Evolutionary conservation across 345 rosid species (phyloP).

Genomic region (Eucalyptus erythrocorys): DNA sequence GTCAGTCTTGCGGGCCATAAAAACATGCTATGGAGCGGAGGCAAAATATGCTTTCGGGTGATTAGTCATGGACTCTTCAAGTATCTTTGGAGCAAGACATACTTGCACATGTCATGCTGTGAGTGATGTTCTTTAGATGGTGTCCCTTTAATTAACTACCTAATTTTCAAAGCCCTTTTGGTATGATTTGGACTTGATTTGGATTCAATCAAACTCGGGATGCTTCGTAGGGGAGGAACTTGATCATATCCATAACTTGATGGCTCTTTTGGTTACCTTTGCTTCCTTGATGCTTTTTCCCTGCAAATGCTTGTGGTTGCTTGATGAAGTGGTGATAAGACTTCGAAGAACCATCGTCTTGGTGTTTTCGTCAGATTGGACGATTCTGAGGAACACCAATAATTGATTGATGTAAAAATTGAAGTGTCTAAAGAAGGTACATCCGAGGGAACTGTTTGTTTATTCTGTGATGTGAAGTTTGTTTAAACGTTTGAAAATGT

Average conservation of each 20-base stretch:
- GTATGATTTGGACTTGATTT: not conserved
- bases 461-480: not conserved
- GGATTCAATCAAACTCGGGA: not conserved
- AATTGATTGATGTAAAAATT: not conserved
- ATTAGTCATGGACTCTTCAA: not conserved
- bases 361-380: not conserved
- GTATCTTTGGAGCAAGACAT: not conserved
- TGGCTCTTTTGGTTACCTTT: not conserved
- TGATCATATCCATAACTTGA: not conserved
- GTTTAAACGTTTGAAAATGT: not conserved
- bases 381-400: not conserved
- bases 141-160: not conserved
- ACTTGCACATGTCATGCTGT: not conserved
- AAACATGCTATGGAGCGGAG: not conserved
- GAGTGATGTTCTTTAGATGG: not conserved
- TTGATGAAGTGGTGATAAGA: not conserved
- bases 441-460: not conserved
- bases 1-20: not conserved
- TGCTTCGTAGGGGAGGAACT: not conserved
- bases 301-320: not conserved
- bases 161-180: not conserved
- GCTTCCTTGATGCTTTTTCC: not conserved
- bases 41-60: not conserved
- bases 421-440: not conserved
- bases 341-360: not conserved